Conservation (phyloP, 2,329 filamentous ascomycete genomes). For the Saccharata proteae region DNA sequence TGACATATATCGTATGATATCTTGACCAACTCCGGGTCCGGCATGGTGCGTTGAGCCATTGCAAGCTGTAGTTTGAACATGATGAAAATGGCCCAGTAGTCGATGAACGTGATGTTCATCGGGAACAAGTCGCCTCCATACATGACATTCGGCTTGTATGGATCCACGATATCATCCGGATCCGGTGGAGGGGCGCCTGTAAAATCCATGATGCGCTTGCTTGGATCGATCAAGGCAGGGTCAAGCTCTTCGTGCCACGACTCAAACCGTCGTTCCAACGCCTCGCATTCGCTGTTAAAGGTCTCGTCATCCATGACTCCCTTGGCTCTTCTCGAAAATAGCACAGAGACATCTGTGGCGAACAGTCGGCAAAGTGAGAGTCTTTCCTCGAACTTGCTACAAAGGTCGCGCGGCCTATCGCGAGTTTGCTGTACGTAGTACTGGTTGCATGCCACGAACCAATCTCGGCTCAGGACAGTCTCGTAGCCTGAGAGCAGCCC, state of each 20-base stretch:
- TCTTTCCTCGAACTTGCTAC: constrained; percentile 55
- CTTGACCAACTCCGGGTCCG: constrained; percentile 42
- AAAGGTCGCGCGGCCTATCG: constrained; percentile 49
- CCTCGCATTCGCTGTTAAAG: constrained; percentile 49
- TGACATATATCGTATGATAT: constrained; percentile 62
- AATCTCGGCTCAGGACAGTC: constrained; percentile 61
- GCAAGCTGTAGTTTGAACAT: constrained; percentile 71
- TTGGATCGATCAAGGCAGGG: constrained; percentile 47
- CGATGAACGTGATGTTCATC: constrained; percentile 61
- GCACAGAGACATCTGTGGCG: constrained; percentile 65
- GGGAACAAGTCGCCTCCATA: constrained; percentile 59
- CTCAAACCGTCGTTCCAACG: constrained; percentile 30
- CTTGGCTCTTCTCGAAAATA: constrained; percentile 58
- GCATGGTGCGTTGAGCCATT: constrained; percentile 39
- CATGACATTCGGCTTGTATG: constrained; percentile 57
- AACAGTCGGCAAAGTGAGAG: constrained; percentile 58
- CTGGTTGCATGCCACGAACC: constrained; percentile 57
- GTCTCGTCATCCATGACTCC: constrained; percentile 51
- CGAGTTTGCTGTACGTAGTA: constrained; percentile 49
- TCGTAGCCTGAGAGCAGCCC: constrained; percentile 72
- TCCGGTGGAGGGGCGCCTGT: constrained; percentile 39
- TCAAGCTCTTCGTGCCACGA: constrained; percentile 42
- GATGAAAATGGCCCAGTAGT: constrained; percentile 66
- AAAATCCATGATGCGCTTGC: constrained; percentile 53
- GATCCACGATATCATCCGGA: constrained; percentile 59